Conservation (phyloP, 2,329 filamentous ascomycete species). For the Juglanconis sp. region DNA sequence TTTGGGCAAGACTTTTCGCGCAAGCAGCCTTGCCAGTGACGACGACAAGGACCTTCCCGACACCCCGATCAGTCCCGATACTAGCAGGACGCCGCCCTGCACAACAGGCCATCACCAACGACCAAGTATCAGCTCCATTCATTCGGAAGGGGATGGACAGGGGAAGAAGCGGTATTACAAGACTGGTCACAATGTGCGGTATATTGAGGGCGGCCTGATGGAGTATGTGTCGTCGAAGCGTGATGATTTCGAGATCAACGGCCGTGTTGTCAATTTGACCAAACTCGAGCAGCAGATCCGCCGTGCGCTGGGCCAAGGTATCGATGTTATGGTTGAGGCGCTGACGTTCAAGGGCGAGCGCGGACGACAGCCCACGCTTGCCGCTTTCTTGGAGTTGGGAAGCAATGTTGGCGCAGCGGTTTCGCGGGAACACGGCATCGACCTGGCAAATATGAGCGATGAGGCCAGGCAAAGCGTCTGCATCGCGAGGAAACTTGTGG, state of each 20-base stretch:
- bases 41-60: conserved; percentile 10
- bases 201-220: conserved; percentile 45
- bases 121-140: conserved; percentile 20
- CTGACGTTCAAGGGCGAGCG: conserved; percentile 41
- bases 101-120: conserved; percentile 21
- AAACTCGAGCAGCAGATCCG: conserved; percentile 47
- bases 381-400: conserved; percentile 49
- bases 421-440: conserved; percentile 35
- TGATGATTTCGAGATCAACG: conserved; percentile 39
- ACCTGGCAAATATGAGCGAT: conserved; percentile 30
- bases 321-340: conserved; percentile 48
- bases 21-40: conserved; percentile 7
- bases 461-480: conserved; percentile 42
- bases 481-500: conserved; percentile 41
- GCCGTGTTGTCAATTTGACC: conserved; percentile 37
- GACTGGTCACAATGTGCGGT: conserved; percentile 49
- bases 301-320: conserved; percentile 41
- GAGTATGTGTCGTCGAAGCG: conserved; percentile 44
- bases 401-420: conserved; percentile 35
- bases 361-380: conserved; percentile 35
- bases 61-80: conserved; percentile 29
- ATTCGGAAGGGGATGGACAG: conserved; percentile 22
- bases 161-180: conserved; percentile 41
- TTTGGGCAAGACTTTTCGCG: conserved; percentile 30
- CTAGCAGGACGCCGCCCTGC: conserved; percentile 27